Conservation (phyloP, 2,329 filamentous ascomycete species). For the Pseudogymnoascus sp. region DNA sequence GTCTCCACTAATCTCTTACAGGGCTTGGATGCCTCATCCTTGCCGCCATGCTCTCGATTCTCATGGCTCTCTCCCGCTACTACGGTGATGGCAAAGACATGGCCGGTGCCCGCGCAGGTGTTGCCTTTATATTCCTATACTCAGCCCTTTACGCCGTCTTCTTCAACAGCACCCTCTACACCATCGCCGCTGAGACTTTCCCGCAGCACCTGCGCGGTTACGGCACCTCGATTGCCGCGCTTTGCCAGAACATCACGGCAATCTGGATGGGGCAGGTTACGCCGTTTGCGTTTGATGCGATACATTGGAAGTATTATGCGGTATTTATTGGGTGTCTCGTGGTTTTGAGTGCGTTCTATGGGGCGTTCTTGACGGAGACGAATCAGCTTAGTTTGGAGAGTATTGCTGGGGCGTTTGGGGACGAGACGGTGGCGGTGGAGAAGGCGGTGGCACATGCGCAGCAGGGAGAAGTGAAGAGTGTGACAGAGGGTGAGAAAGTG, state of each 20-base stretch:
- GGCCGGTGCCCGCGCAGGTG: slow-evolving; percentile 20
- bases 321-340: slow-evolving; percentile 30
- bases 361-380: slow-evolving; percentile 31
- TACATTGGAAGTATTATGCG: slow-evolving; percentile 29
- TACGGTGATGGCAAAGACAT: slow-evolving; percentile 14
- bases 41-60: slow-evolving; percentile 22
- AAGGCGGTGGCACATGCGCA: not conserved
- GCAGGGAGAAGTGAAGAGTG: not conserved
- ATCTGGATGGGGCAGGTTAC: slow-evolving; percentile 28
- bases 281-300: slow-evolving; percentile 24
- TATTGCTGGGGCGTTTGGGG: slow-evolving; percentile 29
- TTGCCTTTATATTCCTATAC: slow-evolving; percentile 30
- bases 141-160: slow-evolving; percentile 26
- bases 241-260: slow-evolving; percentile 25
- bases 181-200: slow-evolving; percentile 27
- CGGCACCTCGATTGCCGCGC: slow-evolving; percentile 25
- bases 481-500: not conserved
- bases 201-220: slow-evolving; percentile 21
- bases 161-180: slow-evolving; percentile 27
- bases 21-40: slow-evolving; percentile 24
- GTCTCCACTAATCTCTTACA: slow-evolving; percentile 16
- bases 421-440: slow-evolving; percentile 17
- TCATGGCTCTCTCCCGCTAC: slow-evolving; percentile 22
- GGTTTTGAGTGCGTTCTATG: slow-evolving; percentile 26
- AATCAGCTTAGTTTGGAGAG: slow-evolving; percentile 29